Evolutionary conservation across 2,329 filamentous ascomycete genomes (phyloP).

Genomic region (Cytospora piceicola): DNA sequence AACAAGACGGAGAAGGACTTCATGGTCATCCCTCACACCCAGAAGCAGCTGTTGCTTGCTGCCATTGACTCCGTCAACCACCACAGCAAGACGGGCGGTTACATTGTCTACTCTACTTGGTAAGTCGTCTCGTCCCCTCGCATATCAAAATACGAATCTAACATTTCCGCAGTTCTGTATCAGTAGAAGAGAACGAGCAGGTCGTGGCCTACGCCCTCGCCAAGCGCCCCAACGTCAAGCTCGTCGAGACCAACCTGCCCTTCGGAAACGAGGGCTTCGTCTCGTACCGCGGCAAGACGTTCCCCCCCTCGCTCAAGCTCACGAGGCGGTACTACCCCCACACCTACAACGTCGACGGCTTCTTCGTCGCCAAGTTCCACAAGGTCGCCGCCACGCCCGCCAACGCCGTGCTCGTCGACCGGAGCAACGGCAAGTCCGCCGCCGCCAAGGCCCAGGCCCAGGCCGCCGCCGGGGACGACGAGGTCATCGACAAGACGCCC

Average conservation of each 20-base stretch:
- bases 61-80: conserved; percentile 97
- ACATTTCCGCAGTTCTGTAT: conserved; percentile 22
- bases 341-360: conserved; percentile 93
- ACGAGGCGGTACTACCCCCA: conserved; percentile 89
- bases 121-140: conserved; percentile 63
- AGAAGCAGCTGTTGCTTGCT: conserved; percentile 90
- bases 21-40: conserved; percentile 86
- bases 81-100: conserved; percentile 87
- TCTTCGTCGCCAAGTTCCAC: conserved; percentile 97
- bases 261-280: conserved; percentile 95
- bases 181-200: conserved; percentile 66
- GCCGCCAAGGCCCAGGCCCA: conserved; percentile 26
- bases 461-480: conserved; percentile 40
- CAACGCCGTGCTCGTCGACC: conserved; percentile 51
- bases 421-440: conserved; percentile 33
- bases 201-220: conserved; percentile 92
- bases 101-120: conserved; percentile 96
- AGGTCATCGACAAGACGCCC: conserved; percentile 70
- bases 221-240: conserved; percentile 89
- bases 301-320: conserved; percentile 81
- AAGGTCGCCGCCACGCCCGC: conserved; percentile 80
- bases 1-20: conserved; percentile 98
- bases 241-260: conserved; percentile 86
- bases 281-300: conserved; percentile 87
- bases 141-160: conserved; percentile 34